Percentiles rank a stretch among this genome's conserved stretches.
phyloP scores from a whole-genome alignment of 2,329 filamentous ascomycete species.

The Pestalotiopsis fici region DNA sequence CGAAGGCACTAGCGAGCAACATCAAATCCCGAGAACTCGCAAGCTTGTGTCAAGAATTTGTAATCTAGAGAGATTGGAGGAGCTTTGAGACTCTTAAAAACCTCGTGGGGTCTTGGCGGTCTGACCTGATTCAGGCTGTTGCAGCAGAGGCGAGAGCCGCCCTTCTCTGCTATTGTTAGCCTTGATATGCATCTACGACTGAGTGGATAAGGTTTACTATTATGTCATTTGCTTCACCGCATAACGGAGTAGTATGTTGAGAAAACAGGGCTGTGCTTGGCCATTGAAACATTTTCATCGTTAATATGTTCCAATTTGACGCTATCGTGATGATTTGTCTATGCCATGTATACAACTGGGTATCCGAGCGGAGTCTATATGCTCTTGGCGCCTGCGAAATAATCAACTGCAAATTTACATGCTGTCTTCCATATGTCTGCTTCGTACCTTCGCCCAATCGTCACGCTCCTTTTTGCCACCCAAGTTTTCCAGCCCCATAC shows the following conservation, averaged over 20 bases:
- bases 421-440: slow-evolving; percentile 68
- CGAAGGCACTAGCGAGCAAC: background rate
- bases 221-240: too few species aligned
- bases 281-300: background rate
- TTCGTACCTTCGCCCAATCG: slow-evolving; percentile 65
- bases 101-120: too few species aligned
- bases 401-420: slow-evolving; percentile 45
- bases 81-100: too few species aligned
- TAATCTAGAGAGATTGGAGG: too few species aligned
- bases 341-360: background rate
- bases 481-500: slow-evolving; percentile 63
- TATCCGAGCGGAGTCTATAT: background rate
- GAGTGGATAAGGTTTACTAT: too few species aligned
- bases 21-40: background rate
- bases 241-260: too few species aligned
- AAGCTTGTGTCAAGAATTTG: background rate
- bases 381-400: background rate
- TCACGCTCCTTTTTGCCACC: slow-evolving; percentile 68
- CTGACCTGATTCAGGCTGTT: too few species aligned
- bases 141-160: too few species aligned
- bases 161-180: too few species aligned
- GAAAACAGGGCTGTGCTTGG: background rate
- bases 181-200: too few species aligned
- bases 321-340: background rate
- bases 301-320: background rate